These are phyloP conservation scores for Diaporthe longicolla DNA, from an alignment of 2,329 filamentous ascomycete species.

Conservation along the genomic window DNA sequence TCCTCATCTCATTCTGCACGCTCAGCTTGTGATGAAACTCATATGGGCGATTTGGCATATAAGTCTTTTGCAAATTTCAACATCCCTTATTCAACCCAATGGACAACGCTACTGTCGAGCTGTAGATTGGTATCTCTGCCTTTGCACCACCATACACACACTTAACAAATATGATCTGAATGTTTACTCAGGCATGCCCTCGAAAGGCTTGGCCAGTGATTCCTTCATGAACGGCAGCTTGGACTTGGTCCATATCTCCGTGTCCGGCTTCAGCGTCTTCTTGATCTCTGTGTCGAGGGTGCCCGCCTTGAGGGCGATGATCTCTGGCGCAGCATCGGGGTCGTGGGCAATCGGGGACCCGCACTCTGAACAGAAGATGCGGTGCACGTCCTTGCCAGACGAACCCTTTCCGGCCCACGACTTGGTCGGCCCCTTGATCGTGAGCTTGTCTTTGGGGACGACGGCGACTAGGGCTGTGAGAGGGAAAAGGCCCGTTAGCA, in stretches of 20 bases:
- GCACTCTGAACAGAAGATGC: conserved; percentile 78
- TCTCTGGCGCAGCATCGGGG: conserved; percentile 77
- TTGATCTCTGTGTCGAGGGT: conserved; percentile 75
- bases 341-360: conserved; percentile 80
- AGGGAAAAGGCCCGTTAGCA: background rate
- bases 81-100: background rate
- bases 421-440: conserved; percentile 75
- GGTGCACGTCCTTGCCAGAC: conserved; percentile 75
- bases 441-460: conserved; percentile 76
- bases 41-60: background rate
- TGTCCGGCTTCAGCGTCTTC: conserved; percentile 77
- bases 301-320: conserved; percentile 79
- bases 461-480: conserved; percentile 73
- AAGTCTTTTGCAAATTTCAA: background rate
- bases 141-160: background rate
- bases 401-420: conserved; percentile 71
- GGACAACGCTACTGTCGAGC: conserved; percentile 6
- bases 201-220: conserved; percentile 73
- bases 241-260: conserved; percentile 78
- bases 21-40: background rate
- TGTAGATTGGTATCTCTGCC: conserved; percentile 30
- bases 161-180: no score
- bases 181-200: conserved; percentile 72
- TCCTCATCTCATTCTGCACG: background rate
- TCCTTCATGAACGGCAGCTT: conserved; percentile 81